phyloP scores from a whole-genome alignment of 805 yeast species.

The Starmerella potacharoeniae region DNA sequence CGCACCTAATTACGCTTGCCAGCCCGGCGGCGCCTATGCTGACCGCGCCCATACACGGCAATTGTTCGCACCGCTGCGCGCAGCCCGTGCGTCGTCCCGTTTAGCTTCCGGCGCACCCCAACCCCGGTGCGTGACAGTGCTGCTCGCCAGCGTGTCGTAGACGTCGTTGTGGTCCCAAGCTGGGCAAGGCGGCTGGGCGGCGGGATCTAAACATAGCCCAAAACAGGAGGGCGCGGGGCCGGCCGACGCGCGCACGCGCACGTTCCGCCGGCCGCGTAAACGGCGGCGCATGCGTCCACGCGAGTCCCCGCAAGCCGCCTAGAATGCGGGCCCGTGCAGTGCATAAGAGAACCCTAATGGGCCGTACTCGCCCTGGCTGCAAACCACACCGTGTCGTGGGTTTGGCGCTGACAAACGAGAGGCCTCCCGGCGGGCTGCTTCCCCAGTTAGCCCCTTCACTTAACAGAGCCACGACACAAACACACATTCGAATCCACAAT shows the following conservation, averaged over 20 bases:
- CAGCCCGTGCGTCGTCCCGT: too few species aligned
- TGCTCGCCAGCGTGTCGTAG: background rate
- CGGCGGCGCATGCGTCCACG: too few species aligned
- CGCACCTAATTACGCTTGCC: too few species aligned
- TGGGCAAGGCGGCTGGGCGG: background rate
- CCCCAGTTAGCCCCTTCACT: background rate
- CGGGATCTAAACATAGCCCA: background rate
- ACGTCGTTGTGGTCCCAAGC: background rate
- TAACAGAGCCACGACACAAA: background rate
- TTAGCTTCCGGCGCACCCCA: background rate
- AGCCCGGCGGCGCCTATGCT: too few species aligned
- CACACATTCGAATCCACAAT: conserved; percentile 1
- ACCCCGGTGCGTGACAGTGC: background rate
- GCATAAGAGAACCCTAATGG: too few species aligned
- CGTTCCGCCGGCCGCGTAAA: too few species aligned
- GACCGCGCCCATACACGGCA: too few species aligned
- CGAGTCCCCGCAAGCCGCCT: too few species aligned
- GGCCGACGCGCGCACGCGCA: too few species aligned
- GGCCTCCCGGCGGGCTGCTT: background rate
- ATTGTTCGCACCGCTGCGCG: too few species aligned
- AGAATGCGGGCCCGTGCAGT: too few species aligned
- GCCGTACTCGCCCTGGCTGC: background rate
- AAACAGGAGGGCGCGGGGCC: too few species aligned
- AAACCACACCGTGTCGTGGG: background rate
- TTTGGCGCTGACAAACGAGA: background rate